Evolutionary conservation across 371 early-diverging fungal genomes (phyloP).

Genomic region (Dichotomocladium elegans): DNA sequence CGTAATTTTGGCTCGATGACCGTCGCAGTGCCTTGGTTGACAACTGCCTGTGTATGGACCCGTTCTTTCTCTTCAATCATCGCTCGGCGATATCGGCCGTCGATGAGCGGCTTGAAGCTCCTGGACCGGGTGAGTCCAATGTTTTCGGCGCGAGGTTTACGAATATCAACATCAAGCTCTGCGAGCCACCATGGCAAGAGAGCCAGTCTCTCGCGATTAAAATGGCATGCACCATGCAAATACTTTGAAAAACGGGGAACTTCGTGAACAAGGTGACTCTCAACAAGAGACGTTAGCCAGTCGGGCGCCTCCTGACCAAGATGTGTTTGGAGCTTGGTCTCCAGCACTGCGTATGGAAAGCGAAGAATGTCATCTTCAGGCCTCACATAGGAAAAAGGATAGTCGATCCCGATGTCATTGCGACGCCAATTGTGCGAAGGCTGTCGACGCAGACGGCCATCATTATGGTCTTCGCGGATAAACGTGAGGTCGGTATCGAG

Average conservation of each 20-base stretch:
- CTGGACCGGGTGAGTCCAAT: conserved; percentile 24
- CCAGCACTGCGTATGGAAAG: conserved; percentile 29
- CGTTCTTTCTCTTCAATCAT: conserved; percentile 28
- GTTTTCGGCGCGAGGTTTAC: conserved; percentile 30
- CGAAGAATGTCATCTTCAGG: conserved; percentile 52
- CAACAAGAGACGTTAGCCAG: conserved; percentile 90
- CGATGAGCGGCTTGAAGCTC: conserved; percentile 34
- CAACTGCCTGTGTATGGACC: conserved; percentile 16
- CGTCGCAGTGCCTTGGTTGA: neutral
- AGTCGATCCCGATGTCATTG: conserved; percentile 77
- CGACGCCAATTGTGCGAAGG: conserved; percentile 89
- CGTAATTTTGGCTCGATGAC: neutral
- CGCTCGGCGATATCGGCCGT: conserved; percentile 29
- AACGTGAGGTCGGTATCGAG: conserved; percentile 94
- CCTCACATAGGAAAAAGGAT: conserved; percentile 84
- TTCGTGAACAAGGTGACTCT: conserved; percentile 86
- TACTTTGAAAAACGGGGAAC: conserved; percentile 98
- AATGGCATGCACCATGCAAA: conserved; percentile 81
- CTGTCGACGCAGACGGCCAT: conserved; percentile 40
- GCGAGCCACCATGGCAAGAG: conserved; percentile 34
- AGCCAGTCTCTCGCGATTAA: conserved; percentile 19
- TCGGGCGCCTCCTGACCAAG: conserved; percentile 83
- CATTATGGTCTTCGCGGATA: conserved; percentile 75
- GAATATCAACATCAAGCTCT: conserved; percentile 44
- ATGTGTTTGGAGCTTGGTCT: conserved; percentile 72